A percentile compares a stretch with the other conserved stretches of the same genome.
Conservation (phyloP, 768 basidiomycete species). For the Boletus reticuloceps region DNA sequence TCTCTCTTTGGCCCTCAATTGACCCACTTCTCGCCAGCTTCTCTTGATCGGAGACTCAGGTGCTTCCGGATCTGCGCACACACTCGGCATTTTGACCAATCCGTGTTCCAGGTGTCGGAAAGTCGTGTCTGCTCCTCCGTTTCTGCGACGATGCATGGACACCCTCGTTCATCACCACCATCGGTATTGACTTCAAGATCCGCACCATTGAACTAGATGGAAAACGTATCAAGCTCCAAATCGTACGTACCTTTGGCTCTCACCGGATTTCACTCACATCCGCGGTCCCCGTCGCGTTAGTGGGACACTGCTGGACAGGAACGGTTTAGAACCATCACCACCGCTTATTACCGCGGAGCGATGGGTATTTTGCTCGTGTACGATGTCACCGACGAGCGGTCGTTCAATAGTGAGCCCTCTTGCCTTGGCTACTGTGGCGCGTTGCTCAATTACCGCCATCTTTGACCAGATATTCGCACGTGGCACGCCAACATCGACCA, state of each 20-base stretch:
- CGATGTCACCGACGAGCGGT: conserved; percentile 92
- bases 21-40: conserved; percentile 48
- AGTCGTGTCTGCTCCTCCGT: conserved; percentile 91
- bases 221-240: conserved; percentile 98
- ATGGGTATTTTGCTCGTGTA: conserved; percentile 99
- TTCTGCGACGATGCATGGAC: conserved; percentile 99
- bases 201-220: conserved; percentile 98
- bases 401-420: conserved; percentile 87
- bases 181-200: conserved; percentile 99
- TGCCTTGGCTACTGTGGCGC: conserved; percentile 15
- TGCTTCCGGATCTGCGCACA: conserved; percentile 25
- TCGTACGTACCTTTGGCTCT: conserved; percentile 52
- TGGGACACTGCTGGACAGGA: conserved; percentile 99
- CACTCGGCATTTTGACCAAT: conserved; percentile 7
- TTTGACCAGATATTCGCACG: conserved; percentile 82
- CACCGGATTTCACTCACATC: neutral
- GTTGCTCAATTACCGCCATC: neutral
- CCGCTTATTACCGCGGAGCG: conserved; percentile 98
- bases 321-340: conserved; percentile 97
- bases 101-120: conserved; percentile 72
- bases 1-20: neutral
- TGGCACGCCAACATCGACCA: conserved; percentile 99
- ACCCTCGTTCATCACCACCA: conserved; percentile 98
- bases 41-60: conserved; percentile 97
- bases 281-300: conserved; percentile 38